Conservation (phyloP, 2,329 filamentous ascomycete species). For the Ploettnerulaceae sp. region DNA sequence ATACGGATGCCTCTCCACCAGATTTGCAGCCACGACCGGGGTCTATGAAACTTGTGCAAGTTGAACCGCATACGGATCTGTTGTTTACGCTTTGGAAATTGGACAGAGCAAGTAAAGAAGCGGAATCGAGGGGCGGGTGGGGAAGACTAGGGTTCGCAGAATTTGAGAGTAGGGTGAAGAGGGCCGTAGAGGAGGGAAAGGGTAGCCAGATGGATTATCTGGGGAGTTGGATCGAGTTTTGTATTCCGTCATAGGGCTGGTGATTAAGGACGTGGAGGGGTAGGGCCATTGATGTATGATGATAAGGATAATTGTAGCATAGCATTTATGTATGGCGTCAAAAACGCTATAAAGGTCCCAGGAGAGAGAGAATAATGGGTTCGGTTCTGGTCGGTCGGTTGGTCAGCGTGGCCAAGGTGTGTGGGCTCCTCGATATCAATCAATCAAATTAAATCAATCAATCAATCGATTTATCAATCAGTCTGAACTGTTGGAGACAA, state of each 20-base stretch:
- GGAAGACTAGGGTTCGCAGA: slow-evolving; percentile 74
- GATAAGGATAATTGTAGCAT: neutral
- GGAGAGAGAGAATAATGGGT: no score
- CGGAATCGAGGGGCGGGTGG: slow-evolving; percentile 68
- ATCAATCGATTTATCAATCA: no score
- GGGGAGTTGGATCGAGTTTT: slow-evolving; percentile 85
- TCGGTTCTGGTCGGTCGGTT: no score
- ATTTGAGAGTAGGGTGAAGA: slow-evolving; percentile 70
- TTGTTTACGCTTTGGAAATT: slow-evolving; percentile 25
- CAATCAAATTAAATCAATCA: no score
- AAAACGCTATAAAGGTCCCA: no score
- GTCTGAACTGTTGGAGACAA: no score
- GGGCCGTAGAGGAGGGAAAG: slow-evolving; percentile 43
- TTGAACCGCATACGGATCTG: slow-evolving; percentile 8
- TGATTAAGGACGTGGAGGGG: neutral
- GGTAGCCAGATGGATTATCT: slow-evolving; percentile 71
- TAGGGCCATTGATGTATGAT: neutral
- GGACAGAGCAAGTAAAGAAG: slow-evolving; percentile 44
- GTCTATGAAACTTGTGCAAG: no score
- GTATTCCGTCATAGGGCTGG: slow-evolving; percentile 47
- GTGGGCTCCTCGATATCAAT: no score
- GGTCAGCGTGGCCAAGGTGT: no score
- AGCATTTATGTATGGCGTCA: no score
- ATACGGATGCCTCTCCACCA: neutral
- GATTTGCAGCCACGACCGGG: neutral